A percentile compares a stretch with the other conserved stretches of the same genome.
Evolutionary conservation across 352 stramenopile species (phyloP).

Genomic region (Pythium monospermum): DNA sequence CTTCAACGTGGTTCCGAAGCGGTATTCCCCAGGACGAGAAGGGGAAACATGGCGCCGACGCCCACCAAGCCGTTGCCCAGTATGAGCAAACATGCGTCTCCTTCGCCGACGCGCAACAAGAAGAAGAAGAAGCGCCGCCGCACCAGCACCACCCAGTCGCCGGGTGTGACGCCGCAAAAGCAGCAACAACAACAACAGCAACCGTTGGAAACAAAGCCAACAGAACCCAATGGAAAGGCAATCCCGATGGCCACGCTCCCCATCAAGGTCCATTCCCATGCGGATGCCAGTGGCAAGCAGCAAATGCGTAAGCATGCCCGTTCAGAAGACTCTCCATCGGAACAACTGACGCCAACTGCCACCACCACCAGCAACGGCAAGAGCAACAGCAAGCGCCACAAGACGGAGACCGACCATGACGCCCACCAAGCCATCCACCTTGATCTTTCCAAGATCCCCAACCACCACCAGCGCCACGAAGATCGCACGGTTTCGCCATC

Average conservation of each 20-base stretch:
- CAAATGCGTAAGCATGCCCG: too few relatives aligned
- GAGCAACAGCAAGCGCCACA: constrained; percentile 3
- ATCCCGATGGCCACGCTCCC: too few relatives aligned
- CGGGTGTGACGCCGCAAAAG: neutral
- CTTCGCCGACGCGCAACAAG: constrained; percentile 14
- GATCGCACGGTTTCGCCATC: too few relatives aligned
- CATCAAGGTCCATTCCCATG: too few relatives aligned
- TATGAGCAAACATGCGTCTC: neutral
- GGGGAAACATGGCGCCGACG: neutral
- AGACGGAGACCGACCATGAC: constrained; percentile 2
- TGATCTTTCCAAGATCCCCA: neutral
- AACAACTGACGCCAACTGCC: too few relatives aligned
- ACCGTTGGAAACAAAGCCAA: too few relatives aligned
- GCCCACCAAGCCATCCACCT: neutral
- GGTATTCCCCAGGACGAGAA: neutral
- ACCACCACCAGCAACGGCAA: too few relatives aligned
- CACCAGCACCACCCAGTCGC: constrained; percentile 6
- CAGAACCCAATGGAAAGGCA: too few relatives aligned
- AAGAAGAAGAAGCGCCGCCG: constrained; percentile 20
- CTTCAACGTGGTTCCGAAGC: constrained; percentile 2
- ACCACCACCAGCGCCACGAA: neutral
- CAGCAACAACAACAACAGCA: neutral
- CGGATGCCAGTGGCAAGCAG: too few relatives aligned
- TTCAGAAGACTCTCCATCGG: too few relatives aligned
- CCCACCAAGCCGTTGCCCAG: neutral